Base-by-base conservation (phyloP, 2,329 filamentous ascomycete genomes). In the Pseudophaeomoniella oleicola region DNA sequence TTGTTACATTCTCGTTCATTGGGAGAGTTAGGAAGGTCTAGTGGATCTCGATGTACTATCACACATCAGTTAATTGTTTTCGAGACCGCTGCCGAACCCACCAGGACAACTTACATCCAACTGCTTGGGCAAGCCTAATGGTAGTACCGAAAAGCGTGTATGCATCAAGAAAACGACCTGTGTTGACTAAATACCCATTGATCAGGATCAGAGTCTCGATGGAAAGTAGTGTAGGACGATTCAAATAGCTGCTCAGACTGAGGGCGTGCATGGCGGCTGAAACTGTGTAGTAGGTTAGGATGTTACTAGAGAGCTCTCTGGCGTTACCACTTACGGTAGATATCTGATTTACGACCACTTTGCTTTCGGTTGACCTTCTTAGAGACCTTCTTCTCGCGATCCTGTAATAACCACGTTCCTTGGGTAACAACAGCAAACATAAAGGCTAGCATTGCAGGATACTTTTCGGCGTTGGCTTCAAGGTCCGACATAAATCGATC, bases 11-110 rank as follows among this genome's bases (percentile, higher is more conserved):
- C 33, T 18, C 30, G 16, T 12, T 27, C 19, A 9, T 13, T 15
- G 6, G 37, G 18, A 2, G n/a, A 10, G n/a, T 31, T 17, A 17
- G n/a, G 19, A 5, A 39, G 19, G n/a, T 36, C 22, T 16, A 16
- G 15, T 10, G 37, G 37, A 30, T 39, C 33, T 13, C 33, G 37
- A 36, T 39, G 33, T 29, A 39, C 37, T 39, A 36, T 6, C 30
- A 13, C 6, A 6, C 11, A 14, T 3, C 14, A 27, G 13, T 16
- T 16, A 5, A n/a, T 16, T 3, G n/a, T 27, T 11, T 36, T 11
- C 16, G 4, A 11, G 4, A 27, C n/a, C n/a, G n/a, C 35, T 2
- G 2, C 18, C 9, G 15, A 3, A 17, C 17, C 13, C 16, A 3
- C 2, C n/a, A 35, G n/a, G 32, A 16, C 29, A n/a, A 36, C 37